Evolutionary conservation across 2,329 filamentous ascomycete genomes (phyloP).

Genomic region (Trichoderma sp.): DNA sequence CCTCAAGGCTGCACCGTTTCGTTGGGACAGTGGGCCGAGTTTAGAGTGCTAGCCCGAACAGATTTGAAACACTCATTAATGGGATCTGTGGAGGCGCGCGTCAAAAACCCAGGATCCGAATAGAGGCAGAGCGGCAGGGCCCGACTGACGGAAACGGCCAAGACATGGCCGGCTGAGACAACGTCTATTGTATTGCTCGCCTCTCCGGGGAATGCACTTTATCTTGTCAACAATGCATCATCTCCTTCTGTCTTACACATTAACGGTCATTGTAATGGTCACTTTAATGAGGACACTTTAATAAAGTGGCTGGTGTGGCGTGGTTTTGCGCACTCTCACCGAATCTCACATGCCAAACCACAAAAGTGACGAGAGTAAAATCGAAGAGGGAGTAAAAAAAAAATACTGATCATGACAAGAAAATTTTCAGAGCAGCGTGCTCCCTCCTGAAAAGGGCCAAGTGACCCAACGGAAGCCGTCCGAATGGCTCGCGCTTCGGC

Average conservation of each 20-base stretch:
- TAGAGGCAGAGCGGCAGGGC: background rate
- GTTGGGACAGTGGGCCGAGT: background rate
- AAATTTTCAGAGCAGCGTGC: conserved; percentile 13
- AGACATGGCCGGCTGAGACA: conserved; percentile 10
- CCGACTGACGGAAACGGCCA: conserved; percentile 12
- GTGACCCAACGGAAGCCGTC: conserved; percentile 12
- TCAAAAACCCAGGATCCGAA: background rate
- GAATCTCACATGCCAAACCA: conserved; percentile 6
- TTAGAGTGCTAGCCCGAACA: background rate
- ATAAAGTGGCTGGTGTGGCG: background rate
- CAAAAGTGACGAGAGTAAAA: background rate
- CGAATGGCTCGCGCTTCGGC: conserved; percentile 18
- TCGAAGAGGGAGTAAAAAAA: background rate
- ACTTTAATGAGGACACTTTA: background rate
- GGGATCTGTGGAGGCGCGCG: conserved; percentile 13
- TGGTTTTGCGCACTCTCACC: background rate
- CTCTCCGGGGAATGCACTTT: background rate
- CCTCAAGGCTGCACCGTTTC: background rate
- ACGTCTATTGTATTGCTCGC: background rate
- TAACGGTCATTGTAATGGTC: background rate
- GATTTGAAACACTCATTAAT: conserved; percentile 8
- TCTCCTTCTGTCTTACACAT: background rate
- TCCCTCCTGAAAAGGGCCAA: conserved; percentile 1
- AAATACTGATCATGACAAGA: background rate
- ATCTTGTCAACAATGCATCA: background rate